Percentiles rank a stretch among this genome's conserved stretches.
These are phyloP conservation scores for Rhizophagus sp. DNA, from an alignment of 192 early-diverging fungal species.

Conservation along the genomic window DNA sequence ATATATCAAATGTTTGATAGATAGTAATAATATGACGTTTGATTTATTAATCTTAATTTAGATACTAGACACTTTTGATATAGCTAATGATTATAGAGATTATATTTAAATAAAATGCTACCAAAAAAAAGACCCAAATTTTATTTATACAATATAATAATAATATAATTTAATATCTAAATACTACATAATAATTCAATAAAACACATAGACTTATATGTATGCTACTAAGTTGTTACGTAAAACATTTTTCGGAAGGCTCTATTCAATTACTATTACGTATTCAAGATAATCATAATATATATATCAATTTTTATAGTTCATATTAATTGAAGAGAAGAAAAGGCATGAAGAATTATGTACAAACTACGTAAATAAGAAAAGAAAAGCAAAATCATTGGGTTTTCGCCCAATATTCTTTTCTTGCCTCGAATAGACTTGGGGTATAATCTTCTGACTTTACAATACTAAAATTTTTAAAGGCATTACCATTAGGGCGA, in stretches of 20 bases:
- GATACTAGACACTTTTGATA: too few relatives aligned
- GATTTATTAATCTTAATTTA: too few relatives aligned
- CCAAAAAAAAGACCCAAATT: too few relatives aligned
- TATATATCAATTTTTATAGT: neutral
- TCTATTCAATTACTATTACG: neutral
- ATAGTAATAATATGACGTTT: too few relatives aligned
- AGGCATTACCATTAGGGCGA: conserved; percentile 52
- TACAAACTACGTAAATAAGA: neutral
- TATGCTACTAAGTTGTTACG: neutral
- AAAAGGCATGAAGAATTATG: neutral
- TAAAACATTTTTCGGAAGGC: too few relatives aligned
- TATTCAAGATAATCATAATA: neutral
- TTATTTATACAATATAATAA: too few relatives aligned
- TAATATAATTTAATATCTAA: too few relatives aligned
- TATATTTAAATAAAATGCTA: too few relatives aligned
- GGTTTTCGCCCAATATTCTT: conserved; percentile 20
- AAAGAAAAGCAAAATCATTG: neutral
- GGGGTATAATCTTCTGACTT: neutral
- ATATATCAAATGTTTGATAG: too few relatives aligned
- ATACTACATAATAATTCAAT: too few relatives aligned
- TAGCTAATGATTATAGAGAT: too few relatives aligned
- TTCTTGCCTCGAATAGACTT: neutral
- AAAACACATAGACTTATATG: too few relatives aligned
- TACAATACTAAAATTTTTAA: conserved; percentile 23
- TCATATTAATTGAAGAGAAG: neutral